A percentile compares a stretch with the other conserved stretches of the same genome.
phyloP scores from a whole-genome alignment of 2,329 filamentous ascomycete genomes.

The Sarocladium oryzae region DNA sequence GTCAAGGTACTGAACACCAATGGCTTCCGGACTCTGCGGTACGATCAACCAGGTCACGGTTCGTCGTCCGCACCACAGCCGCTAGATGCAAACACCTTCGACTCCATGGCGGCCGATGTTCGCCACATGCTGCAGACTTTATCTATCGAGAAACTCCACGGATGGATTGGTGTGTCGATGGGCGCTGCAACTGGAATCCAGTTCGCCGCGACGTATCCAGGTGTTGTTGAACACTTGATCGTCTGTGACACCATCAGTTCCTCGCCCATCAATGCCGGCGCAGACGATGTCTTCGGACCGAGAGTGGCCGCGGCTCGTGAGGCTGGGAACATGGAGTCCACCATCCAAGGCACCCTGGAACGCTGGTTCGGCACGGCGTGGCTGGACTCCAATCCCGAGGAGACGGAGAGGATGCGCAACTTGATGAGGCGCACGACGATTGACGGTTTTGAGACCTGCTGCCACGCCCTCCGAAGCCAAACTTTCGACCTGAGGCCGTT shows the following conservation, averaged over 20 bases:
- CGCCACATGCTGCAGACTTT: conserved; percentile 26
- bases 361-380: conserved; percentile 35
- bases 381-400: conserved; percentile 27
- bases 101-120: conserved; percentile 31
- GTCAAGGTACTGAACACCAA: conserved; percentile 24
- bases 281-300: conserved; percentile 28
- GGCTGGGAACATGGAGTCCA: conserved; percentile 23
- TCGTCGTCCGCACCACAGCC: conserved; percentile 26
- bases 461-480: conserved; percentile 27
- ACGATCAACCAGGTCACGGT: conserved; percentile 38
- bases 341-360: conserved; percentile 27
- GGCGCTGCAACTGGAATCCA: conserved; percentile 33
- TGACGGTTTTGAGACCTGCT: conserved; percentile 36
- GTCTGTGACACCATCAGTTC: conserved; percentile 34
- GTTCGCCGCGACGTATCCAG: conserved; percentile 32
- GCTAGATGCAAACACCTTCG: conserved; percentile 30
- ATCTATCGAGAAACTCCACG: conserved; percentile 24
- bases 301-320: conserved; percentile 28
- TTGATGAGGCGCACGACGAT: conserved; percentile 31
- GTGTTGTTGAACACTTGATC: conserved; percentile 29
- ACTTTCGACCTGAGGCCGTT: conserved; percentile 33
- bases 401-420: conserved; percentile 26
- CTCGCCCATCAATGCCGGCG: conserved; percentile 30
- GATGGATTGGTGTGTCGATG: conserved; percentile 41
- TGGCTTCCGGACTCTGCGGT: conserved; percentile 35